Percentiles rank a stretch among this genome's conserved stretches.
phyloP scores from a whole-genome alignment of 805 yeast species.

The Zygoascus flipseniorum region DNA sequence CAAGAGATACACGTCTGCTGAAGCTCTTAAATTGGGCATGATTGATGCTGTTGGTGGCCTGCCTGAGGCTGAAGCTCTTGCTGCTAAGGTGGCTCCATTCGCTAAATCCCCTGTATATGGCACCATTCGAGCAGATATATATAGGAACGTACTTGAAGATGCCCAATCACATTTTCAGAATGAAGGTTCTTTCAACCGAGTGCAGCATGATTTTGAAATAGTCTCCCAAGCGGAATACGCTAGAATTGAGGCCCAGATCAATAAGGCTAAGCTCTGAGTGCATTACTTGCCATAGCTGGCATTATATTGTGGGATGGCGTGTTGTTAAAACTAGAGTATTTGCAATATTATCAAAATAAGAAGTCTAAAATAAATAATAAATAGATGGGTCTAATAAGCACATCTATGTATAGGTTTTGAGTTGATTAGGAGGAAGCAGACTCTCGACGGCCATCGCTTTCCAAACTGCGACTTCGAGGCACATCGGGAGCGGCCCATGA shows the following conservation, averaged over 20 bases:
- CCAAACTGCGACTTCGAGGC: background rate
- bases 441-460: background rate
- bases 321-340: no score
- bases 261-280: background rate
- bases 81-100: conserved; percentile 13
- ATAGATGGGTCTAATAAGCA: background rate
- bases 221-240: background rate
- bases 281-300: no score
- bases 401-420: no score
- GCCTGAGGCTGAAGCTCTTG: conserved; percentile 27
- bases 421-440: no score
- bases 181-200: background rate
- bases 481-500: background rate
- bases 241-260: background rate
- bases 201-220: background rate
- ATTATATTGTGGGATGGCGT: no score
- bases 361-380: background rate
- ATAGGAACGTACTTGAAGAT: conserved; percentile 21
- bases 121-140: conserved; percentile 22
- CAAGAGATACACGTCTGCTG: conserved; percentile 27
- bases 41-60: conserved; percentile 29
- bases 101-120: conserved; percentile 28
- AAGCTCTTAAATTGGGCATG: conserved; percentile 22
- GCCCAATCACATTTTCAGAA: conserved; percentile 3
- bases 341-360: background rate